phyloP scores from a whole-genome alignment of 208 protist genomes.

The Leishmania arabica region DNA sequence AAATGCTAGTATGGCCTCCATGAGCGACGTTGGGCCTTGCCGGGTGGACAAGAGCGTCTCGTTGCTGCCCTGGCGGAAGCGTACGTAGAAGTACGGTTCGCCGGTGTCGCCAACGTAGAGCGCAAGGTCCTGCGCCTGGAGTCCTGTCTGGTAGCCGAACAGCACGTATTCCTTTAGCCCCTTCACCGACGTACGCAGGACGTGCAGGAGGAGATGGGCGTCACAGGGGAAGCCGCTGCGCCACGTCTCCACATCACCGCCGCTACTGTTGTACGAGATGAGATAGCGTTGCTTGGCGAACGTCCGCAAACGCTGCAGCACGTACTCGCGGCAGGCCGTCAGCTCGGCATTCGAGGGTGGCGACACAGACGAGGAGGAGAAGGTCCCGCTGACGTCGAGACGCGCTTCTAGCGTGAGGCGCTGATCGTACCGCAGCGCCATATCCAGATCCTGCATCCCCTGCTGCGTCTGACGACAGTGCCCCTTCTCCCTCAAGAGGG shows the following conservation, averaged over 20 bases:
- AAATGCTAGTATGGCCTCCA: constrained; percentile 75
- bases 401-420: constrained; percentile 64
- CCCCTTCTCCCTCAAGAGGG: constrained; percentile 39
- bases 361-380: constrained; percentile 26
- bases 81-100: constrained; percentile 86
- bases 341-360: constrained; percentile 37
- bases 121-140: constrained; percentile 47
- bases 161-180: constrained; percentile 65
- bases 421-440: constrained; percentile 56
- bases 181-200: constrained; percentile 61
- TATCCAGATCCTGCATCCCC: constrained; percentile 51
- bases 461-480: constrained; percentile 35
- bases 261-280: constrained; percentile 47
- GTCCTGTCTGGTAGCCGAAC: constrained; percentile 54
- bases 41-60: constrained; percentile 46
- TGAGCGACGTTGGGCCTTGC: constrained; percentile 60
- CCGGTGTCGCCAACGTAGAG: constrained; percentile 77
- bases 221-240: constrained; percentile 63
- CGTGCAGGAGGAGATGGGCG: constrained; percentile 79
- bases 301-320: constrained; percentile 61
- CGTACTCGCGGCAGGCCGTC: constrained; percentile 47
- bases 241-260: constrained; percentile 57
- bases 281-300: constrained; percentile 48
- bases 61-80: constrained; percentile 41
- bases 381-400: constrained; percentile 63